Percentiles rank a stretch among this genome's conserved stretches.
phyloP scores from a whole-genome alignment of 441 rosid species.

The Erodium moschatum region DNA sequence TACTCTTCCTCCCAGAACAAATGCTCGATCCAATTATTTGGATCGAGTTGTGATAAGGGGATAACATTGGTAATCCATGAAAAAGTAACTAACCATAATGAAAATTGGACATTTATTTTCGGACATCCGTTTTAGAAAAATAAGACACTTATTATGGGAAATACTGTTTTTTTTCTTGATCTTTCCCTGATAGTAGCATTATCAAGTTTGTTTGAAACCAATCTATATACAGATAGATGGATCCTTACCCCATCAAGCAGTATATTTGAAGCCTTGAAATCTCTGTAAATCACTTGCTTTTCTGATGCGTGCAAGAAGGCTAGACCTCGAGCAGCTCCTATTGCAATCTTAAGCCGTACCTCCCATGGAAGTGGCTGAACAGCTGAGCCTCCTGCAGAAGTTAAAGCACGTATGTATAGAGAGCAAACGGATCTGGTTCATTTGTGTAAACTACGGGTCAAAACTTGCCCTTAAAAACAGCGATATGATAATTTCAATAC shows the following conservation, averaged over 20 bases:
- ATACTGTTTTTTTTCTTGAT: too few relatives aligned
- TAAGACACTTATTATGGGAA: too few relatives aligned
- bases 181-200: too few relatives aligned
- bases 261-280: constrained; percentile 53
- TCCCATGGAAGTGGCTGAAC: constrained; percentile 54
- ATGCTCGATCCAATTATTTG: too few relatives aligned
- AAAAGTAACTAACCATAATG: too few relatives aligned
- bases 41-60: too few relatives aligned
- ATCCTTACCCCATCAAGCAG: constrained; percentile 44
- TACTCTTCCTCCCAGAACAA: too few relatives aligned
- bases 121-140: too few relatives aligned
- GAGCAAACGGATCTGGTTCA: neutral
- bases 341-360: constrained; percentile 38
- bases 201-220: neutral
- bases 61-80: too few relatives aligned
- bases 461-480: neutral
- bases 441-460: neutral
- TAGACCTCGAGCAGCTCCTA: constrained; percentile 51
- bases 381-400: constrained; percentile 6
- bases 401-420: neutral
- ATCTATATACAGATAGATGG: neutral
- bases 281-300: constrained; percentile 47
- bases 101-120: too few relatives aligned
- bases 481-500: neutral
- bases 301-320: constrained; percentile 41